These are phyloP conservation scores for Aaosphaeria pasadenensis DNA, from an alignment of 2,329 filamentous ascomycete species.

Conservation along the genomic window DNA sequence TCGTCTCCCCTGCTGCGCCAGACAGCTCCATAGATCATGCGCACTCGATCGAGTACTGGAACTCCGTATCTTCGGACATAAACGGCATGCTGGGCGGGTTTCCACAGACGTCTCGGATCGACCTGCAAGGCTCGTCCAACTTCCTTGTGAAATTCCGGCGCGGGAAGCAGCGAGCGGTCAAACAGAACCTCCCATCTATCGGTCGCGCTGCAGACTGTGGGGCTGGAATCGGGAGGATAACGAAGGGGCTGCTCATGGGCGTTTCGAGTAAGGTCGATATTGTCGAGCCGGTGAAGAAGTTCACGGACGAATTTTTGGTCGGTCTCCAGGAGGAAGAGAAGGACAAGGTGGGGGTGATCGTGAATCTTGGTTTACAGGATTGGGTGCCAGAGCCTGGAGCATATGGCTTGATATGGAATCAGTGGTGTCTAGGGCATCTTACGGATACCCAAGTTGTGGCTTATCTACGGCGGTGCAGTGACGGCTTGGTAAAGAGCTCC, in stretches of 20 bases:
- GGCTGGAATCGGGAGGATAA: conserved; percentile 78
- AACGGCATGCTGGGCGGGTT: conserved; percentile 80
- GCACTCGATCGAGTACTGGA: conserved; percentile 52
- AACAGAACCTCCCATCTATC: conserved; percentile 24
- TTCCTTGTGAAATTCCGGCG: conserved; percentile 66
- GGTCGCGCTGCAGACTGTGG: conserved; percentile 57
- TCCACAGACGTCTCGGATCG: conserved; percentile 65
- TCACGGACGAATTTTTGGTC: conserved; percentile 60
- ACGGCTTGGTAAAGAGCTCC: conserved; percentile 38
- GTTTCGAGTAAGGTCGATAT: conserved; percentile 73
- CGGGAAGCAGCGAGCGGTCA: conserved; percentile 10
- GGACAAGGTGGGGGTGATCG: conserved; percentile 60
- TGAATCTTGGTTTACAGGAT: conserved; percentile 70
- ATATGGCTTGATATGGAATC: conserved; percentile 85
- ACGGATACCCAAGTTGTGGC: conserved; percentile 68
- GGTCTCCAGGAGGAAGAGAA: conserved; percentile 21
- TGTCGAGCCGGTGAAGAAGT: conserved; percentile 80
- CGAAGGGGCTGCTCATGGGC: conserved; percentile 69
- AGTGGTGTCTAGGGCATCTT: conserved; percentile 86
- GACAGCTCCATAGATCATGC: conserved; percentile 45
- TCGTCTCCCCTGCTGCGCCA: conserved; percentile 12
- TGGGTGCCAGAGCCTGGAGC: conserved; percentile 53
- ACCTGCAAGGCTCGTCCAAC: conserved; percentile 66
- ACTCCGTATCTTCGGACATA: conserved; percentile 50
- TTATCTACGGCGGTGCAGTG: conserved; percentile 63